A percentile compares a stretch with the other conserved stretches of the same genome.
Conservation (phyloP, 2,329 filamentous ascomycete species). For the Beauveria medogensis region DNA sequence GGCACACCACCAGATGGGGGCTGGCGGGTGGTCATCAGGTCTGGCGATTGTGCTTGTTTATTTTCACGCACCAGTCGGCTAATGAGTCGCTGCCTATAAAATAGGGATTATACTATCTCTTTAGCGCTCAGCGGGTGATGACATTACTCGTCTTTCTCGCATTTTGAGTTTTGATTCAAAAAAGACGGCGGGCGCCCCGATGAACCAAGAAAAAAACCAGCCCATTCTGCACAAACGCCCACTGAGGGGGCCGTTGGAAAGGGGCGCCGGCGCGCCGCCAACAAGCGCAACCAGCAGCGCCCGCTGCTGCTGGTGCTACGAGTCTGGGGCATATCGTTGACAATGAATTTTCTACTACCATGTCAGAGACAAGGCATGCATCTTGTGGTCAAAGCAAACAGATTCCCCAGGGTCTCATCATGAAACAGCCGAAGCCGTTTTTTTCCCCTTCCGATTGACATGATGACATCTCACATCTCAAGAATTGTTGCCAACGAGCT, state of each 20-base stretch:
- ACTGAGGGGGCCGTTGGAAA: not conserved
- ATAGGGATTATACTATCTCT: too few relatives aligned
- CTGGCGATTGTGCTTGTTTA: not conserved
- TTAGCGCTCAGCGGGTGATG: too few relatives aligned
- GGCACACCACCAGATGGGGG: not conserved
- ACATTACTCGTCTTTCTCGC: not conserved
- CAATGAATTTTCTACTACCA: too few relatives aligned
- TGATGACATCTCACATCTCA: not conserved
- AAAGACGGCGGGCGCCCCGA: not conserved
- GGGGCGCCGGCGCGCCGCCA: not conserved
- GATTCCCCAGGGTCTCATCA: not conserved
- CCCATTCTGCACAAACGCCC: not conserved
- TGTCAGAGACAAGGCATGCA: too few relatives aligned
- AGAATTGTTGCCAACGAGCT: too few relatives aligned
- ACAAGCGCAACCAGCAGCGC: too few relatives aligned
- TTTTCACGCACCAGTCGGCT: too few relatives aligned
- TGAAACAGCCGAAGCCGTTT: not conserved
- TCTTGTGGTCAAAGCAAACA: not conserved
- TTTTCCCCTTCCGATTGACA: not conserved
- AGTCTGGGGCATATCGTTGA: too few relatives aligned
- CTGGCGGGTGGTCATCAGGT: not conserved
- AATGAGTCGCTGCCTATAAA: too few relatives aligned
- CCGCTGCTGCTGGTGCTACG: too few relatives aligned
- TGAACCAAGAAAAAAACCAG: too few relatives aligned
- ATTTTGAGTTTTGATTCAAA: not conserved